Percentiles rank a stretch among this genome's conserved stretches.
These are phyloP conservation scores for Leccinum arenicola DNA, from an alignment of 768 basidiomycete genomes.

Conservation along the genomic window DNA sequence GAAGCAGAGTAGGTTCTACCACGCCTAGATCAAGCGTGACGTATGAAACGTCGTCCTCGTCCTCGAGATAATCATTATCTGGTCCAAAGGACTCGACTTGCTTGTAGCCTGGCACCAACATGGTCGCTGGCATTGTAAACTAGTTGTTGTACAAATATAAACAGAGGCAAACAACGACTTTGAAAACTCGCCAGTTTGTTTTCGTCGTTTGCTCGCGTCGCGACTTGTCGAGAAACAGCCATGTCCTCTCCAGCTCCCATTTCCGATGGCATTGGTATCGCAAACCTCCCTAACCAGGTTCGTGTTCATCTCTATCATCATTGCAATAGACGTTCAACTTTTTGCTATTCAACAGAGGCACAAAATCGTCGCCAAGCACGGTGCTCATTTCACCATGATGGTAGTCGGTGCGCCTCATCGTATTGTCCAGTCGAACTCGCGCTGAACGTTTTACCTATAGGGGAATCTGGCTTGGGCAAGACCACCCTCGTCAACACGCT, in stretches of 20 bases:
- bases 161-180: conserved; percentile 23
- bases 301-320: conserved; percentile 17
- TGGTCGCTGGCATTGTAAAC: conserved; percentile 17
- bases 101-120: conserved; percentile 56
- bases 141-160: conserved; percentile 20
- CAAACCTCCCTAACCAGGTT: conserved; percentile 98
- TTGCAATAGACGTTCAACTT: background rate
- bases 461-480: conserved; percentile 97
- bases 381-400: conserved; percentile 99
- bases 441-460: conserved; percentile 37
- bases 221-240: conserved; percentile 18
- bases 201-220: conserved; percentile 19
- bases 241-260: conserved; percentile 32
- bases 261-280: conserved; percentile 86
- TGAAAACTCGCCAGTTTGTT: conserved; percentile 25
- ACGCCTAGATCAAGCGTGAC: conserved; percentile 72
- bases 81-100: conserved; percentile 68
- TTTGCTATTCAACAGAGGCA: conserved; percentile 63
- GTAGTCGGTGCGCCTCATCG: conserved; percentile 69
- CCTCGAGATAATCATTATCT: conserved; percentile 62
- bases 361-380: conserved; percentile 97
- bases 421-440: background rate
- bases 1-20: conserved; percentile 72
- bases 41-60: conserved; percentile 55
- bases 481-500: conserved; percentile 98